phyloP scores from a whole-genome alignment of 495 filamentous ascomycete genomes.

The Neurospora tetrasperma region DNA sequence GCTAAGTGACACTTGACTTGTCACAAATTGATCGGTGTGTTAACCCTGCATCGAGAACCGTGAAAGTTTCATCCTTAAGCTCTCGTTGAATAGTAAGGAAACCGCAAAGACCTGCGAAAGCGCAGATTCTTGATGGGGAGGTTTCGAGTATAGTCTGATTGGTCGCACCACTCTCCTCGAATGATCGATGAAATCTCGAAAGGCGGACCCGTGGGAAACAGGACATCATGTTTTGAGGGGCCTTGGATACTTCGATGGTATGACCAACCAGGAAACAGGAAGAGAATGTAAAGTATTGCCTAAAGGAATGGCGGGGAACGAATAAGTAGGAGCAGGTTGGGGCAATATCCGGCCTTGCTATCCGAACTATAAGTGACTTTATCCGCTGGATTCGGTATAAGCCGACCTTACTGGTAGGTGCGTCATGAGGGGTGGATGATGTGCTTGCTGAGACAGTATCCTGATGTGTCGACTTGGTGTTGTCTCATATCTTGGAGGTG shows the following conservation, averaged over 20 bases:
- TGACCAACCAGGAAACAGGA: background rate
- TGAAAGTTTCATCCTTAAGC: background rate
- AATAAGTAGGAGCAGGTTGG: background rate
- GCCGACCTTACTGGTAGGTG: background rate
- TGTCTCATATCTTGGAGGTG: constrained; percentile 2
- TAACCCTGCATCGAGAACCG: background rate
- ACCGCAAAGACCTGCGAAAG: background rate
- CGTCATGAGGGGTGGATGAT: background rate
- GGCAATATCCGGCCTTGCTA: background rate
- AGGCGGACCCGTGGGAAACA: background rate
- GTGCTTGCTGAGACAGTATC: constrained; percentile 10
- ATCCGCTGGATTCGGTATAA: background rate
- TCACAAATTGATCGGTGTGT: background rate
- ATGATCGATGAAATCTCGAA: background rate
- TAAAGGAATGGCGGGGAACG: background rate
- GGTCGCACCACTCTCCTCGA: background rate
- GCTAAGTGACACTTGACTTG: background rate
- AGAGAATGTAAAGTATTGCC: background rate
- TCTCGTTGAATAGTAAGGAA: background rate
- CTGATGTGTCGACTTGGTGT: constrained; percentile 4
- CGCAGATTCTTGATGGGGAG: background rate
- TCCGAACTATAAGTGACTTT: background rate
- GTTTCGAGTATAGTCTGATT: background rate
- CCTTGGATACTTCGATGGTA: background rate
- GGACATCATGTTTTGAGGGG: background rate